Evolutionary conservation across 129 eudicot genomes (phyloP).

Genomic region (Flaveria brownii): DNA sequence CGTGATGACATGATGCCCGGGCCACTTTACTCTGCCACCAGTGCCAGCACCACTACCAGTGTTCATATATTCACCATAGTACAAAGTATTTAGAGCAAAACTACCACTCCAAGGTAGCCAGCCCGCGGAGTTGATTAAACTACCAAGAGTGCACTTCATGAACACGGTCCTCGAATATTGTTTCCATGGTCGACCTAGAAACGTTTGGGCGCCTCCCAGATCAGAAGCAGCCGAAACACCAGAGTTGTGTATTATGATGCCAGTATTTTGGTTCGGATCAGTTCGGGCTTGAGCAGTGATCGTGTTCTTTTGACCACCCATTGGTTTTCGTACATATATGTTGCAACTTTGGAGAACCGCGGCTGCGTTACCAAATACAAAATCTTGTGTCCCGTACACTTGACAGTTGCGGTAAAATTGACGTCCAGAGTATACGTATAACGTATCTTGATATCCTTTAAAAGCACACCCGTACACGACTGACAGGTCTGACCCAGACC

Average conservation of each 20-base stretch:
- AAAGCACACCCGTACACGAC: constrained; percentile 58
- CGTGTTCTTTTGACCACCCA: constrained; percentile 50
- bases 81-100: constrained; percentile 52
- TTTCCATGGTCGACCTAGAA: constrained; percentile 67
- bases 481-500: constrained; percentile 57
- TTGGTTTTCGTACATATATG: constrained; percentile 46
- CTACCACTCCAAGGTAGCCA: constrained; percentile 64
- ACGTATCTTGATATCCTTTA: constrained; percentile 68
- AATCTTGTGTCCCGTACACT: constrained; percentile 63
- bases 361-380: constrained; percentile 56
- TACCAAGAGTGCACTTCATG: constrained; percentile 45
- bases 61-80: constrained; percentile 73
- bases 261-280: constrained; percentile 61
- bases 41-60: constrained; percentile 61
- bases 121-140: constrained; percentile 51
- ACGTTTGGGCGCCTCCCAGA: constrained; percentile 34
- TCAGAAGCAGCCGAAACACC: constrained; percentile 38
- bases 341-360: constrained; percentile 52
- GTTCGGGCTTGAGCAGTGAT: constrained; percentile 61
- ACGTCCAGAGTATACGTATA: constrained; percentile 54
- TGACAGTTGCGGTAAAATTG: constrained; percentile 65
- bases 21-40: constrained; percentile 61
- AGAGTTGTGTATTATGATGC: constrained; percentile 59
- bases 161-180: constrained; percentile 59
- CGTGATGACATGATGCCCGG: constrained; percentile 58